These are phyloP conservation scores for Suillus discolor DNA, from an alignment of 768 basidiomycete genomes.

Conservation along the genomic window DNA sequence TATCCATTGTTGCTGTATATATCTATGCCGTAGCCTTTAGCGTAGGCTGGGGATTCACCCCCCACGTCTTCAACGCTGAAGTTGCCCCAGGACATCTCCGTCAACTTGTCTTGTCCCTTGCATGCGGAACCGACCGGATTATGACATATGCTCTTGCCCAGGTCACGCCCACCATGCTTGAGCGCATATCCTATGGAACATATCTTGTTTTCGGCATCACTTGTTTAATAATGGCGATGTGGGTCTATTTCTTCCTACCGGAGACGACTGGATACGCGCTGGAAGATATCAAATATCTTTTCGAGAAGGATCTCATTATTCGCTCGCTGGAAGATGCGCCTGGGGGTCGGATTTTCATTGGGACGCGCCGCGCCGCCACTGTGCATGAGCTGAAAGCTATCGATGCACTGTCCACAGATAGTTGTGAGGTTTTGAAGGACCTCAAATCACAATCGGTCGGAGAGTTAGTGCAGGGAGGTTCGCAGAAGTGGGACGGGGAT, in stretches of 20 bases:
- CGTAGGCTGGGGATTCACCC: constrained; percentile 36
- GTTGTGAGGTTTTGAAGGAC: neutral
- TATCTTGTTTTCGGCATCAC: constrained; percentile 36
- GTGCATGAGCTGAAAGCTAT: constrained; percentile 28
- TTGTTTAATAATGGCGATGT: constrained; percentile 32
- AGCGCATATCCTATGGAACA: constrained; percentile 30
- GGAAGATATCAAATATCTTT: constrained; percentile 40
- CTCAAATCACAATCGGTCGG: neutral
- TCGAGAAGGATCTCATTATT: constrained; percentile 34
- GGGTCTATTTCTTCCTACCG: constrained; percentile 39
- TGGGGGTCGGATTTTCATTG: constrained; percentile 30
- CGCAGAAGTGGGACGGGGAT: neutral
- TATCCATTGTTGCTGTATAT: constrained; percentile 39
- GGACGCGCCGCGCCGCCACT: constrained; percentile 23
- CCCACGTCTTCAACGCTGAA: constrained; percentile 38
- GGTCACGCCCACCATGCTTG: constrained; percentile 39
- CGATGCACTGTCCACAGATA: neutral
- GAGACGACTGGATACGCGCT: constrained; percentile 43
- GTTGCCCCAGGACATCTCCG: constrained; percentile 40
- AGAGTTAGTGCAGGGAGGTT: neutral
- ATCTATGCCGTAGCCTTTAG: constrained; percentile 39
- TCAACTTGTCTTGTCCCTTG: constrained; percentile 33
- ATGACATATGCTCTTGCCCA: constrained; percentile 42
- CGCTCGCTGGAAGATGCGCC: constrained; percentile 36
- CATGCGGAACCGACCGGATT: constrained; percentile 36